Evolutionary conservation across 441 rosid species (phyloP), one percentile per base, ranked within the genome.

Genomic region (Breynia disticha): DNA sequence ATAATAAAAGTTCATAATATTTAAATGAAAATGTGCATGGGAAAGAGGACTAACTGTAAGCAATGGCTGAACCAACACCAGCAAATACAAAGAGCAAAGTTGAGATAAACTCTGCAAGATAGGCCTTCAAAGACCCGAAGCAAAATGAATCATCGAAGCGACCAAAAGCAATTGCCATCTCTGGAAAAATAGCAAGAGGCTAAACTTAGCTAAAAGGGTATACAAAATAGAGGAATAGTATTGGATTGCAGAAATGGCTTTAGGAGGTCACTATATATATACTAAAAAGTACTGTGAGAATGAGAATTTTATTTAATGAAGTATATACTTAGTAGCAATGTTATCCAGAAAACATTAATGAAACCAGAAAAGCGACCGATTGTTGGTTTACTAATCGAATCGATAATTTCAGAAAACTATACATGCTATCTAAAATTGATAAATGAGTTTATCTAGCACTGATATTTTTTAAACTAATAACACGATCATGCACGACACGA

Each of bases 61-160:
- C 93, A 54, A 90, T 66, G 19, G 93, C 97, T 0, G 95, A 87
- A 10, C 97, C 96, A 66, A 90, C 97, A 7, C 91, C 96, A 14
- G 95, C 96, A 20, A 88, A 88, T 16, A 88, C 95, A 44, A 88
- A 88, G 52, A 85, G 79, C 49, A 88, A 79, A 41, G 97, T 89
- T 52, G 95, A 89, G 7, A 83, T 85, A 68, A 88, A 88, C 78
- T 88, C 97, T 13, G 96, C 54, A 11, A 84, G 67, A 59, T 83
- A 90, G 38, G 82, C 61, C 70, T 75, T 90, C 16, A 90, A 66
- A 13, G 95, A 87, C 5, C 76, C 79, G 1, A 67, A 69, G 58
- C 88, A 83, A 58, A 84, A 80, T 5, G 95, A 81, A 67, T 87
- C 97, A 39, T 86, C 88, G 16, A 46, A 46, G 48, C 90, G 77